Evolutionary conservation across 2,329 filamentous ascomycete genomes (phyloP), one percentile per base, ranked within the genome.

Genomic region (Cercospora sp.): DNA sequence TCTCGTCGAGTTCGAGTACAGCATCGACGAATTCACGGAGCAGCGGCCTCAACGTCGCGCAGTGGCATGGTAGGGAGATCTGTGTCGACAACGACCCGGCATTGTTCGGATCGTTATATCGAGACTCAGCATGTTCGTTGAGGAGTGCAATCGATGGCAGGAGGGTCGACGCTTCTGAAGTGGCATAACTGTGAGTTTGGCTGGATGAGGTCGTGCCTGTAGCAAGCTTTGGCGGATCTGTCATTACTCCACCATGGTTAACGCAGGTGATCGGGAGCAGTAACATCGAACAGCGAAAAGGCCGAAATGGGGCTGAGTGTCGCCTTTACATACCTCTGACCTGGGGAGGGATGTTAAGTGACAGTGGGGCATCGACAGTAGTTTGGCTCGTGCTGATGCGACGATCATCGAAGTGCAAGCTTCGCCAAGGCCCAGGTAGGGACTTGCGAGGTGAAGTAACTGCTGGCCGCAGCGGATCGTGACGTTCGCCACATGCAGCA

Each of bases 121-220:
- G 63, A 59, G 51, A 21, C 26, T 18, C 70, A 18, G 70, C 53
- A 26, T 74, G 73, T 37, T 73, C 67, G 32, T 71, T 65, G 43
- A 77, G 67, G 0, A 69, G 62, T 21, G 75, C 71, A 58, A 77
- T 75, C 2, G 75, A 74, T 3, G 75, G 74, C 28, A 77, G 67
- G 12, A 69, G 72, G 13, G 67, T 71, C 62, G 68, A 62, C 34
- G 72, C 55, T 5, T 62, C 65, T 18, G 55, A 43, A 12, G 58
- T 34, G 12, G 45, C 58, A 55, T 60, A 40, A 51, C 40, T 63
- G 55, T 66, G 45, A 10, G 61, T n/a, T 40, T 63, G 64, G 34
- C 51, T 37, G 43, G 70, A 64, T 1, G 55, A 45, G 28, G 66
- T 60, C 24, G 58, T 65, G 53, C 43, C 63, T 43, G 64, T 21